Evolutionary conservation across 306 rosid genomes (phyloP), one percentile per base, ranked within the genome.

Genomic region (Pterocarpus macrocarpus): DNA sequence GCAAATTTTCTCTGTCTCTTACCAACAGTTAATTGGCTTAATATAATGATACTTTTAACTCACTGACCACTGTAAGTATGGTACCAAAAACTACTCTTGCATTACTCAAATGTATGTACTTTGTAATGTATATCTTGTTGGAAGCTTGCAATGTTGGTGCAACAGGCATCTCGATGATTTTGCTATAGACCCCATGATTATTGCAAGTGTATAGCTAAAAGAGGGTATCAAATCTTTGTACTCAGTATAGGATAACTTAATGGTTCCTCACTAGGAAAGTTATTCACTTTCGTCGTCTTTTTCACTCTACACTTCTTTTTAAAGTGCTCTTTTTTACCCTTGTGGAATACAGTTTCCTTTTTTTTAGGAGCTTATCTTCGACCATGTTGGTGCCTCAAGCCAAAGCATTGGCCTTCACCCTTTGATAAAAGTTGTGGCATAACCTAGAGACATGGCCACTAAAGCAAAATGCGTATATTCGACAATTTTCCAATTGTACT

Each of bases 261-360:
- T 22, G 34, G 59, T 78, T 78, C 58, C 50, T 65, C 66, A 33
- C 22, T 56, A 3, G 17, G 52, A 76, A 76, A 76, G 69, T 32
- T 14, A 82, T 69, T 72, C 70, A 73, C 79, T 77, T 71, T 22
- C 34, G 57, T 32, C 8, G 79, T 43, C 65, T 77, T 82, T 62
- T 83, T 44, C 50, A 71, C 67, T 64, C 17, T 64, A 10, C 71
- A 77, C 82, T 76, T 52, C 38, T 34, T 69, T 63, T 63, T 28
- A 39, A 45, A 52, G 17, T 52, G 28, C 49, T 35, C 38, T 62
- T 35, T 61, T 38, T 81, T 68, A 1, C 47, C 47, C 49, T 76
- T 82, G 57, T 61, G 77, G 47, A 43, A 44, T 57, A 74, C 45
- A 44, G 57, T 44, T 69, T 3, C 15, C 52, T 5, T 58, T 67